Base-by-base conservation (phyloP, 768 basidiomycete genomes). In the Omphalotus guepiniiformis region DNA sequence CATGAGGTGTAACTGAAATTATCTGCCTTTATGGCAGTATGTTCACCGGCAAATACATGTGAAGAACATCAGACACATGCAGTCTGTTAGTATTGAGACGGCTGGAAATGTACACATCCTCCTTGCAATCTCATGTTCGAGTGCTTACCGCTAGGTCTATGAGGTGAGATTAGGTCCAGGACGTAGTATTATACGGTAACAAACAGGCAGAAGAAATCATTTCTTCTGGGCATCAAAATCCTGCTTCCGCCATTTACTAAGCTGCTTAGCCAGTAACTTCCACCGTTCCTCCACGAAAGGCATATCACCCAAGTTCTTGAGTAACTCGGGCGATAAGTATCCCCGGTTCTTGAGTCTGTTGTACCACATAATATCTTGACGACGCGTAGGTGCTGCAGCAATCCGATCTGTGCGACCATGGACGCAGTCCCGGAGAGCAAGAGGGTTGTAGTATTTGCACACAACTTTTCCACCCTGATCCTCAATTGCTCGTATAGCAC, bases 371-470 rank as follows among this genome's bases (percentile, higher is more conserved):
- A 93, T 93, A 61, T 93, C 90, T 53, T 81, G 75, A 47, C 89
- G 83, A 50, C 87, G 82, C n/a, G 86, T 90, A 0, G 93, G 93
- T 8, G 84, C 82, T 8, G 93, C 93, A 44, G 78, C 71, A 47
- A 75, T 67, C 45, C 83, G 78, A 59, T 93, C 88, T 16, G 74
- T 79, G 25, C 80, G 75, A 4, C 82, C 83, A 54, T 87, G 81
- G 52, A 91, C 64, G 52, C 81, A 85, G 56, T 93, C 89, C 29
- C 82, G 79, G 39, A 98, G 76, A 1, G 89, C 84, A 27, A 96
- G 75, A 16, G 77, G 66, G 66, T 98, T 98, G 69, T 95, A 93
- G 64, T 89, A 95, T 60, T 90, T 86, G 70, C 93, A 93, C 38
- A 86, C 80, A 28, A 97, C 81, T 39, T 80, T 79, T 21, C 95